These are phyloP conservation scores for Conidiobolus incongruus DNA, from an alignment of 371 early-diverging fungal genomes.

Conservation along the genomic window DNA sequence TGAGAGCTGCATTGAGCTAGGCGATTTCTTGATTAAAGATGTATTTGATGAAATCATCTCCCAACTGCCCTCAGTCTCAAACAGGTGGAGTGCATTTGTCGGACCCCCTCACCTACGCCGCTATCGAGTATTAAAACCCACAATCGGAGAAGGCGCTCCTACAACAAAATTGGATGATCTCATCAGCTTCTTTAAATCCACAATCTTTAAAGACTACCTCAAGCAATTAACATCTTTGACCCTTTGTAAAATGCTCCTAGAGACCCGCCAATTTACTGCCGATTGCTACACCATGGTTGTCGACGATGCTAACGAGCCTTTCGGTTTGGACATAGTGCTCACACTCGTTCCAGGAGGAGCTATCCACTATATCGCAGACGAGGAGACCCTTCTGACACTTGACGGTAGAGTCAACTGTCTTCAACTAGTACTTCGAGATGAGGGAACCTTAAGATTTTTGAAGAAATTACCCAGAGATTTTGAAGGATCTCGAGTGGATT, in stretches of 20 bases:
- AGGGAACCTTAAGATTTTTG: slow-evolving; percentile 25
- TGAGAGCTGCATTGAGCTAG: slow-evolving; percentile 22
- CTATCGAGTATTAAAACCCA: slow-evolving; percentile 3
- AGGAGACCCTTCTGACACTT: slow-evolving; percentile 20
- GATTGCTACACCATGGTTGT: slow-evolving; percentile 31
- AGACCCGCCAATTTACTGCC: slow-evolving; percentile 21
- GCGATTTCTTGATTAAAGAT: slow-evolving; percentile 16
- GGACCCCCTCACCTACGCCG: slow-evolving; percentile 18
- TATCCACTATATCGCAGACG: slow-evolving; percentile 25
- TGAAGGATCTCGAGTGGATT: too few relatives aligned
- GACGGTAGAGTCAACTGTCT: slow-evolving; percentile 21
- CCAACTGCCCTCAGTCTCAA: slow-evolving; percentile 6
- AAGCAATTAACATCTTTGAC: slow-evolving; percentile 12
- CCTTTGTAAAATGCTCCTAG: slow-evolving; percentile 5
- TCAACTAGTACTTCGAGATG: slow-evolving; percentile 20
- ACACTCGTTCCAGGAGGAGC: slow-evolving; percentile 18
- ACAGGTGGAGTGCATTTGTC: slow-evolving; percentile 7
- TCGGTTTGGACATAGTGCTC: slow-evolving; percentile 23
- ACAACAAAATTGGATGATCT: slow-evolving; percentile 4
- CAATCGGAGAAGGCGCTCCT: background rate
- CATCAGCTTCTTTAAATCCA: slow-evolving; percentile 14
- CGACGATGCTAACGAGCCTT: slow-evolving; percentile 23
- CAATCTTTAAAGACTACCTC: slow-evolving; percentile 14
- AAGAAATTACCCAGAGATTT: slow-evolving; percentile 7
- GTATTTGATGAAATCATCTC: slow-evolving; percentile 10